Base-by-base conservation (phyloP, 129 eudicot genomes). In the Ambrosia trifida region DNA sequence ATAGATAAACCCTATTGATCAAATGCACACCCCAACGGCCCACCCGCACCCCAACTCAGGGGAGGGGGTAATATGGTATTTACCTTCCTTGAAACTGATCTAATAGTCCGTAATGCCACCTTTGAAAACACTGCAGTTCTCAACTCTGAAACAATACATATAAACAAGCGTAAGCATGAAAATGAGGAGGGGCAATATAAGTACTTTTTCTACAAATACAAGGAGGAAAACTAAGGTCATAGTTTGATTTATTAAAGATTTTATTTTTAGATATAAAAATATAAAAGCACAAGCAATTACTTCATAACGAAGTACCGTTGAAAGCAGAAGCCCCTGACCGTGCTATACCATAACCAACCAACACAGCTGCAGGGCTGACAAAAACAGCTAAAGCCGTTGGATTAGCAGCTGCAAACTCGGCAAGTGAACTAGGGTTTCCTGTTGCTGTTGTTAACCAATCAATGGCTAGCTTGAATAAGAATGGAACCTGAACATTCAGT, bases 91-190 rank as follows among this genome's bases (percentile, higher is more conserved):
- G 99, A 94, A 76, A 94, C 95, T 47, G 96, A 83, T 57, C 99
- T 82, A 68, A 90, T 90, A 8, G 99, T 94, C 62, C 97, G 85
- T 65, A 94, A 62, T 76, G 99, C 95, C 45, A 94, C 99, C 80
- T 94, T 94, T 5, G 99, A 94, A 76, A 94, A 94, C 52, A 94
- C 95, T 59, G 97, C 99, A 76, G 97, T 94, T 81, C 99, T 85
- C 79, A 94, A 74, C 84, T 94, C 99, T 94, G 80, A 62, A 69
- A 65, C 4, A 38, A 72, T 7, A 31, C 41, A 72, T 36, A 57
- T 12, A 32, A 69, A 62, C 20, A 54, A 50, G 14, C 9, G 18
- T 11, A 54, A 66, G 40, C 38, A 47, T 24, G 33, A 69, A 68
- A 71, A 44, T 38, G 17, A 19, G 56, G 56, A 31, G 7, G 19